Conservation (phyloP, 2,329 filamentous ascomycete species). For the Leptoxyphium fumago region DNA sequence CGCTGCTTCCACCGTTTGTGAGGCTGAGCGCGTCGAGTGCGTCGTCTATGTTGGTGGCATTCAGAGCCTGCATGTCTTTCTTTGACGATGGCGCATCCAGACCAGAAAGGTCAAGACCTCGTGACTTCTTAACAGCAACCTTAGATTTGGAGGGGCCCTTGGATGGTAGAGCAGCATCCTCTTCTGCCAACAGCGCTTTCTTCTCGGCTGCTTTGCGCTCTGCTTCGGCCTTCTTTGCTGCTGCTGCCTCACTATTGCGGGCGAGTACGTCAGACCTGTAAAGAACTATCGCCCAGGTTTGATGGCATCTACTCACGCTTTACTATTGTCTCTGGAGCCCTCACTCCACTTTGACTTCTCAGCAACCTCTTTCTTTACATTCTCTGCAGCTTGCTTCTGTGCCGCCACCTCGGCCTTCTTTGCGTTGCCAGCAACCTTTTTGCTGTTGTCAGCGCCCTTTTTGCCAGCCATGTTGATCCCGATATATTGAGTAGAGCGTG, state of each 20-base stretch:
- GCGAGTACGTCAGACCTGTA: not conserved
- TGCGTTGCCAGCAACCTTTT: slow-evolving; percentile 81
- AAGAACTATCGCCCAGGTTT: not conserved
- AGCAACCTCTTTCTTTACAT: slow-evolving; percentile 47
- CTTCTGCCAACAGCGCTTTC: slow-evolving; percentile 66
- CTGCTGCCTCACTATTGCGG: slow-evolving; percentile 59
- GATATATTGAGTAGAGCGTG: no score
- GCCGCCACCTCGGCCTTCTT: slow-evolving; percentile 83
- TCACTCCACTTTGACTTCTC: slow-evolving; percentile 72
- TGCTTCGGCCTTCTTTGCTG: slow-evolving; percentile 66
- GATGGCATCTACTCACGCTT: slow-evolving; percentile 53
- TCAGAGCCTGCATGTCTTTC: slow-evolving; percentile 46
- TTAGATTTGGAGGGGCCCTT: slow-evolving; percentile 53
- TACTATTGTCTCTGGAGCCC: slow-evolving; percentile 69
- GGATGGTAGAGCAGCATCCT: slow-evolving; percentile 54
- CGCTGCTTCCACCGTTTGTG: slow-evolving; percentile 38
- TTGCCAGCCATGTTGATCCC: slow-evolving; percentile 49
- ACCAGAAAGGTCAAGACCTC: slow-evolving; percentile 59
- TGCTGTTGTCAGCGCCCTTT: slow-evolving; percentile 60
- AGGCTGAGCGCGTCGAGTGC: slow-evolving; percentile 75
- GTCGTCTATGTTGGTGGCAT: slow-evolving; percentile 82
- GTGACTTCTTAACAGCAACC: slow-evolving; percentile 43
- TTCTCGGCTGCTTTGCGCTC: slow-evolving; percentile 86
- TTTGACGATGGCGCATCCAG: slow-evolving; percentile 44
- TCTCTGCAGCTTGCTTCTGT: slow-evolving; percentile 57